Evolutionary conservation across 1,284 basidiomycete genomes (phyloP), one percentile per base, ranked within the genome.

Genomic region (Pascua guehoae): DNA sequence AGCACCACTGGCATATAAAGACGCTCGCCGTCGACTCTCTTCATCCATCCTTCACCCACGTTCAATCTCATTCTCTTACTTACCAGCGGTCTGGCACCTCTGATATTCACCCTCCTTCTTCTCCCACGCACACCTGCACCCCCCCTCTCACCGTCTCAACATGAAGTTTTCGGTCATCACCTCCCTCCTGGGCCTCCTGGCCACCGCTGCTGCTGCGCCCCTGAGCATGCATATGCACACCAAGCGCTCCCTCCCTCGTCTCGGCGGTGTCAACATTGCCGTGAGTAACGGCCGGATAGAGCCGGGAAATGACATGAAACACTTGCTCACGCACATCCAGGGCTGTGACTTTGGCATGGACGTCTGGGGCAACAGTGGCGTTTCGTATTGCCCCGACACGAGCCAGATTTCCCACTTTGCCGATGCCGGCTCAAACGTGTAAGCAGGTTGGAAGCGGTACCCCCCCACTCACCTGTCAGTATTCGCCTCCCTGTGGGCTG

Each of bases 341-440:
- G 70, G 70, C 45, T 70, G 66, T 57, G 70, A 72, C 46, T 72
- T 69, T 54, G 70, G 69, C 41, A 66, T 67, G 54, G 56, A 53
- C 48, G 64, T 63, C 53, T 58, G 66, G 46, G 70, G 70, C 32
- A 46, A 41, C 16, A 51, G 63, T 14, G 63, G 64, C 55, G 56
- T 55, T 49, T 52, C 51, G 50, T 64, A 66, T 51, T 82, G 81
- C 72, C 60, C 73, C 51, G 80, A 80, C 49, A 72, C 73, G 12
- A 80, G 80, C 9, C 84, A 85, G 68, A 84, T 85, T 81, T 63
- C 74, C 42, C 84, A 85, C 66, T 85, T 85, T 60, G 79, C 66
- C 50, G 53, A 57, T 9, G 58, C 69, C 18, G 73, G 74, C 37
- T 70, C 66, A 17, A 73, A 73, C 61, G 41, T 68, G 71, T 67